Conservation (phyloP, 768 basidiomycete genomes). For the Clathrus columnatus region DNA sequence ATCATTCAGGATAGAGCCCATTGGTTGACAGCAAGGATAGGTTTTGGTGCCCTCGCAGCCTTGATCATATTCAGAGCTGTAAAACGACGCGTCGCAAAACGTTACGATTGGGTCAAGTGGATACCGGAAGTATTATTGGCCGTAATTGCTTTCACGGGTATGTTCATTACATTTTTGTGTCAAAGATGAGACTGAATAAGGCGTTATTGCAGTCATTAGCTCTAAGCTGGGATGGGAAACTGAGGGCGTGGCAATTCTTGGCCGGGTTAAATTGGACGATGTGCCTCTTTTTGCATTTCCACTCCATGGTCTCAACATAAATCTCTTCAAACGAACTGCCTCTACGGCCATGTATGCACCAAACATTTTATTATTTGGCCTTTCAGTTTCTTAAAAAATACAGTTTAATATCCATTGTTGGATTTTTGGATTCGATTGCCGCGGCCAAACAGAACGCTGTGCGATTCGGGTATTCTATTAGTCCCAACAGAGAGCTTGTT, state of each 20-base stretch:
- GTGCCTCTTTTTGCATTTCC: slow-evolving; percentile 67
- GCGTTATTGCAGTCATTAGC: slow-evolving; percentile 48
- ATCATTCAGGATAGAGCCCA: slow-evolving; percentile 43
- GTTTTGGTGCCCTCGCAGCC: slow-evolving; percentile 56
- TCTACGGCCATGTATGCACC: slow-evolving; percentile 67
- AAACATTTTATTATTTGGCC: background rate
- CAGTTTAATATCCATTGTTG: slow-evolving; percentile 73
- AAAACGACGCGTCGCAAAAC: slow-evolving; percentile 31
- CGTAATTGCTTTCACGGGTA: slow-evolving; percentile 76
- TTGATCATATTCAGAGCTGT: slow-evolving; percentile 54
- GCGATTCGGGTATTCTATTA: slow-evolving; percentile 80
- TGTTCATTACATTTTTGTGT: slow-evolving; percentile 18
- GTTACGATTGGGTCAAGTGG: slow-evolving; percentile 6
- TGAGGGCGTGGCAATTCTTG: slow-evolving; percentile 77
- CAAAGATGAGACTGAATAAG: slow-evolving; percentile 1
- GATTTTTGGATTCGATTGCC: slow-evolving; percentile 91
- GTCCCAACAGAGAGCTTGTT: slow-evolving; percentile 91
- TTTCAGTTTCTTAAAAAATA: background rate
- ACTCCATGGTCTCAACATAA: slow-evolving; percentile 45
- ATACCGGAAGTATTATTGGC: slow-evolving; percentile 59
- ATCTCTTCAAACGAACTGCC: slow-evolving; percentile 69
- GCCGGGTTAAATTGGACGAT: slow-evolving; percentile 51
- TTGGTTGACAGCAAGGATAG: slow-evolving; percentile 60
- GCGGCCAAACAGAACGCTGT: slow-evolving; percentile 89
- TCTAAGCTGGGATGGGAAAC: slow-evolving; percentile 62